phyloP scores from a whole-genome alignment of 2,329 filamentous ascomycete genomes.

The Shiraia bambusicola region DNA sequence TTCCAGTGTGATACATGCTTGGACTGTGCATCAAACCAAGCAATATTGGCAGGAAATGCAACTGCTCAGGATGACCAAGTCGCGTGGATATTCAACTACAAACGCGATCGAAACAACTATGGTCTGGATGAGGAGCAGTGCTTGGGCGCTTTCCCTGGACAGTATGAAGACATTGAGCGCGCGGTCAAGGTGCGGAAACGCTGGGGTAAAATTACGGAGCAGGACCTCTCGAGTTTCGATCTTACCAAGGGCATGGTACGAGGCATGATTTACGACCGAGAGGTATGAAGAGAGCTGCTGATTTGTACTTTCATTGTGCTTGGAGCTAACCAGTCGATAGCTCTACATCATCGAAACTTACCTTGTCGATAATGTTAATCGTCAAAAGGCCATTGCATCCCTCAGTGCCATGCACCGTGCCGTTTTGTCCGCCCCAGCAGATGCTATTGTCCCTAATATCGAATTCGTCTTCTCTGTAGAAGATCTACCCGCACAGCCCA shows the following conservation, averaged over 20 bases:
- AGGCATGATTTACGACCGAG: conserved; percentile 33
- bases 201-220: conserved; percentile 29
- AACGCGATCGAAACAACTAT: conserved; percentile 33
- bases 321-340: conserved; percentile 16
- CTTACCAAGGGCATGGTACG: conserved; percentile 39
- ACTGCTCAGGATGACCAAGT: conserved; percentile 19
- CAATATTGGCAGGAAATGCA: conserved; percentile 16
- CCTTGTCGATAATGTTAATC: conserved; percentile 40
- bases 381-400: conserved; percentile 34
- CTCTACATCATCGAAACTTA: conserved; percentile 36
- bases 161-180: conserved; percentile 35
- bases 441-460: conserved; percentile 32
- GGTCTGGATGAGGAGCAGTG: conserved; percentile 35
- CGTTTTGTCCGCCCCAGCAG: conserved; percentile 25
- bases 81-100: conserved; percentile 33
- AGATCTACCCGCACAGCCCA: conserved; percentile 34
- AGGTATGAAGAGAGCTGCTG: conserved; percentile 18
- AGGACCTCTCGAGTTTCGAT: conserved; percentile 30
- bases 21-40: conserved; percentile 33
- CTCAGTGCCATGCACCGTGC: conserved; percentile 35
- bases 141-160: conserved; percentile 33
- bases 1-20: conserved; percentile 37
- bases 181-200: conserved; percentile 25
- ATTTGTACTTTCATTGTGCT: background rate
- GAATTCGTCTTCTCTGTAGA: conserved; percentile 39